phyloP scores from a whole-genome alignment of 768 basidiomycete species.

The Pluteus cervinus region DNA sequence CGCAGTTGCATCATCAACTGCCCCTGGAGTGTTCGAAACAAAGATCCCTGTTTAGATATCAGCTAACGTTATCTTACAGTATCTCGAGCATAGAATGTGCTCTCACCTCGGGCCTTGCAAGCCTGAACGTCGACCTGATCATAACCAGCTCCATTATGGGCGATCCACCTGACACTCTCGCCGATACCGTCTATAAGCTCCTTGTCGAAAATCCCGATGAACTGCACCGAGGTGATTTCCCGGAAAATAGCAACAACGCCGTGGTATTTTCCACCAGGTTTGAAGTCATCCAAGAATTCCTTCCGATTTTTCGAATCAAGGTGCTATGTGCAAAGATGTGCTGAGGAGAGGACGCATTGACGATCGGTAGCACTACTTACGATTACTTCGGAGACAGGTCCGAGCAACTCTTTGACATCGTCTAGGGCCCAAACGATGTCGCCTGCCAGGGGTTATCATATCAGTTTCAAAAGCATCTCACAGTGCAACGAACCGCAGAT shows the following conservation, averaged over 20 bases:
- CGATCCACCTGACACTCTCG: conserved; percentile 72
- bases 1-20: conserved; percentile 88
- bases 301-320: conserved; percentile 56
- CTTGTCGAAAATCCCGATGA: conserved; percentile 75
- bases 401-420: conserved; percentile 60
- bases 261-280: conserved; percentile 66
- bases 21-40: conserved; percentile 85
- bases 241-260: conserved; percentile 75
- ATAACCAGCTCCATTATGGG: conserved; percentile 91
- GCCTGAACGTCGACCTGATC: conserved; percentile 79
- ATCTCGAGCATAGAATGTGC: neutral
- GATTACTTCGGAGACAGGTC: conserved; percentile 65
- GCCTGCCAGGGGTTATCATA: conserved; percentile 29
- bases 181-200: conserved; percentile 70
- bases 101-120: conserved; percentile 63
- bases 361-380: conserved; percentile 43
- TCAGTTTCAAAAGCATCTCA: neutral
- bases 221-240: conserved; percentile 57
- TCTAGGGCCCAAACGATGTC: conserved; percentile 78
- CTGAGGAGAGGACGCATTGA: conserved; percentile 2
- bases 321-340: conserved; percentile 18
- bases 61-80: neutral
- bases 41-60: conserved; percentile 45
- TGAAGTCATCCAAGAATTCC: conserved; percentile 62
- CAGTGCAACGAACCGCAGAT: conserved; percentile 28